Conservation (phyloP, 2,329 filamentous ascomycete species). For the Hypoxylon sp. region DNA sequence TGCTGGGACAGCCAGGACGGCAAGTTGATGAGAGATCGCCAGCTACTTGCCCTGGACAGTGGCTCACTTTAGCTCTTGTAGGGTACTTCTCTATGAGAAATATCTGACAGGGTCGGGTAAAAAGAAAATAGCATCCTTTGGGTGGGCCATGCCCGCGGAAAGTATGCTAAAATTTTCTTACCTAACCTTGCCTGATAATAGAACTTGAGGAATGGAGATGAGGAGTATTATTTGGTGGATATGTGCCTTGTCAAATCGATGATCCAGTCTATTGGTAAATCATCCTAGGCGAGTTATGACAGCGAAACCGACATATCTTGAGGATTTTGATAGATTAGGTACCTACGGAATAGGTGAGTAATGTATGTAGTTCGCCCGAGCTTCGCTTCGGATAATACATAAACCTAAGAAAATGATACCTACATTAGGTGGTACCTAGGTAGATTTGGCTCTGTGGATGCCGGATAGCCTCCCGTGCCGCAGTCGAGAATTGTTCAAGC, state of each 20-base stretch:
- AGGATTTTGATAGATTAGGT: slow-evolving; percentile 16
- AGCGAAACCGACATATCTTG: slow-evolving; percentile 15
- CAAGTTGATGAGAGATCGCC: slow-evolving; percentile 10
- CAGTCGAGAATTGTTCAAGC: slow-evolving; percentile 5
- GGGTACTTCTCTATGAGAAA: slow-evolving; percentile 5
- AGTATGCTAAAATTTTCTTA: too few relatives aligned
- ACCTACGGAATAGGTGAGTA: too few relatives aligned
- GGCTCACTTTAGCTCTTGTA: slow-evolving; percentile 13
- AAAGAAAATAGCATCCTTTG: too few relatives aligned
- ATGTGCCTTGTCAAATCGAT: slow-evolving; percentile 15
- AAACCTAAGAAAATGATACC: neutral
- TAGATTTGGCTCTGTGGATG: slow-evolving; percentile 1
- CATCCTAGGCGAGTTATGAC: slow-evolving; percentile 11
- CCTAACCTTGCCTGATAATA: neutral
- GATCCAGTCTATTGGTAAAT: slow-evolving; percentile 28
- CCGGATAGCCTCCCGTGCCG: slow-evolving; percentile 21
- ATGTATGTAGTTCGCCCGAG: neutral
- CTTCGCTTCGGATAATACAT: neutral
- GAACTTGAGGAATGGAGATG: slow-evolving; percentile 4
- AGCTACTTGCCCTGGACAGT: slow-evolving; percentile 4
- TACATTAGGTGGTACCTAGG: too few relatives aligned
- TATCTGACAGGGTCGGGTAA: too few relatives aligned
- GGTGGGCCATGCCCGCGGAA: too few relatives aligned
- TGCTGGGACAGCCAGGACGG: slow-evolving; percentile 32
- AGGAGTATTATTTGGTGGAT: neutral